phyloP scores from a whole-genome alignment of 2,329 filamentous ascomycete species.

The Ascocoryne sarcoides region DNA sequence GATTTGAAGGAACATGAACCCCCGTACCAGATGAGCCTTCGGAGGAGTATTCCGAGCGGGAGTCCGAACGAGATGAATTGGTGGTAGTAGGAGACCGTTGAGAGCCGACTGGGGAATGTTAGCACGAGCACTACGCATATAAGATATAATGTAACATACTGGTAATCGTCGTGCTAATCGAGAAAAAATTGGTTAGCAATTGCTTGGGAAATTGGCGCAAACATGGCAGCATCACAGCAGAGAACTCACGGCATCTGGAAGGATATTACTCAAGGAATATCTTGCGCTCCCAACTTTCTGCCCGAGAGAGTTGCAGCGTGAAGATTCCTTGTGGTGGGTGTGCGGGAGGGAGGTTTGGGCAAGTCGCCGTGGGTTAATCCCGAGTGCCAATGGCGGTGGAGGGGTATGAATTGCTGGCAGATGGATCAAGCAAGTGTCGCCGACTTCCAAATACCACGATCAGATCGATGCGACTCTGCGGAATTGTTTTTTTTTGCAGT shows the following conservation, averaged over 20 bases:
- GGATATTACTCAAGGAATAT: slow-evolving; percentile 22
- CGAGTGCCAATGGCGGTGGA: background rate
- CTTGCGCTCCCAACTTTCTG: slow-evolving; percentile 26
- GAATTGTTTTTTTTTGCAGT: no score
- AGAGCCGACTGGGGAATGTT: slow-evolving; percentile 12
- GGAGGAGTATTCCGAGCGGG: slow-evolving; percentile 20
- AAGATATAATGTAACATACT: background rate
- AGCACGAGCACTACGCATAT: slow-evolving; percentile 1
- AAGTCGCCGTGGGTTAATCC: slow-evolving; percentile 1
- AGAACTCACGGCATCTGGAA: slow-evolving; percentile 17
- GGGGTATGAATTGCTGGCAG: background rate
- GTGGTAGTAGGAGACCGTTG: slow-evolving; percentile 17
- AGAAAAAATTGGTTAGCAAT: no score
- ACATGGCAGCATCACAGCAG: slow-evolving; percentile 1
- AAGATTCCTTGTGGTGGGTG: slow-evolving; percentile 20
- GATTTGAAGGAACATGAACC: slow-evolving; percentile 26
- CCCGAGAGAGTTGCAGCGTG: slow-evolving; percentile 27
- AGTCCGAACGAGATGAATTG: slow-evolving; percentile 23
- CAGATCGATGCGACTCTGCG: no score
- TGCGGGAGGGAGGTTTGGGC: slow-evolving; percentile 10
- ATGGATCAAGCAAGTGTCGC: background rate
- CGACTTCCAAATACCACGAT: no score
- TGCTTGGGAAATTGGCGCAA: no score
- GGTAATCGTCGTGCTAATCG: background rate
- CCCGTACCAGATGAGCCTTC: slow-evolving; percentile 26